These are phyloP conservation scores for Keithomyces neogunnii DNA, from an alignment of 2,329 filamentous ascomycete species.

Conservation along the genomic window DNA sequence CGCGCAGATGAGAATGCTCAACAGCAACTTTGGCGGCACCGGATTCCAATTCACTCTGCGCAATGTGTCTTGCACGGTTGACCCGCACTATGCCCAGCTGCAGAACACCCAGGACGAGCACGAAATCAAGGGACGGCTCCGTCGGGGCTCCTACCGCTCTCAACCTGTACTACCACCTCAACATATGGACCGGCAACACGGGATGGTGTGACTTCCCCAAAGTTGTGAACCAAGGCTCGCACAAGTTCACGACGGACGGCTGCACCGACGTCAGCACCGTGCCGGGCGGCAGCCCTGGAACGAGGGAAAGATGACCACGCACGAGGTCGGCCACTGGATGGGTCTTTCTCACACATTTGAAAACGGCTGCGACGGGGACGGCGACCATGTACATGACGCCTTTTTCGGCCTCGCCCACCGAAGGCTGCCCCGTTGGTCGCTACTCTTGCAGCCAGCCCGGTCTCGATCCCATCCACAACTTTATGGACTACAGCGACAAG, in stretches of 20 bases:
- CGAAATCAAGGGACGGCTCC: too few relatives aligned
- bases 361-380: constrained; percentile 21
- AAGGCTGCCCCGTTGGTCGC: constrained; percentile 26
- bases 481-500: constrained; percentile 21
- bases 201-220: too few relatives aligned
- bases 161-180: too few relatives aligned
- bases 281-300: constrained; percentile 29
- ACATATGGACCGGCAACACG: too few relatives aligned
- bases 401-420: constrained; percentile 21
- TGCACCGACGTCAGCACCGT: constrained; percentile 8
- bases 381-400: constrained; percentile 33
- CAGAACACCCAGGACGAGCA: too few relatives aligned
- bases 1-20: constrained; percentile 1
- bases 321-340: constrained; percentile 34
- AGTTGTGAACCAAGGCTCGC: too few relatives aligned
- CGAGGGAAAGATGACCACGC: constrained; percentile 19
- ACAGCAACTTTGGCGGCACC: background rate
- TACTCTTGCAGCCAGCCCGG: constrained; percentile 18
- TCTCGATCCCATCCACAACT: constrained; percentile 19
- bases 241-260: background rate
- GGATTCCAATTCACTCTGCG: background rate
- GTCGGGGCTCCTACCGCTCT: too few relatives aligned
- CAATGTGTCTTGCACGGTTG: background rate
- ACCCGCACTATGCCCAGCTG: background rate
- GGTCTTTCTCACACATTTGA: constrained; percentile 34